These are phyloP conservation scores for Akanthomyces lecanii DNA, from an alignment of 2,329 filamentous ascomycete genomes.

Conservation along the genomic window DNA sequence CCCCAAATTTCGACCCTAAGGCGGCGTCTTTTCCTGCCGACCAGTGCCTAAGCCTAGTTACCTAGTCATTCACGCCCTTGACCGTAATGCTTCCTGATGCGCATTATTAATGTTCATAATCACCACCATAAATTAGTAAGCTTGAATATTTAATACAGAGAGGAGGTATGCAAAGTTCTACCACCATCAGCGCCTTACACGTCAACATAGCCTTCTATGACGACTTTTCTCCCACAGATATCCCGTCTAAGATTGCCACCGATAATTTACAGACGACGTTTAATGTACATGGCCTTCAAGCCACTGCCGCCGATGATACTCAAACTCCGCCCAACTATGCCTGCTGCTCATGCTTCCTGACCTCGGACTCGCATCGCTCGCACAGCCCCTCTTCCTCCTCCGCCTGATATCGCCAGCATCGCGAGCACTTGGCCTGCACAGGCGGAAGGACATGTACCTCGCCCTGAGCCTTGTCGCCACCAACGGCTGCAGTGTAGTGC, in stretches of 20 bases:
- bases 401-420: slow-evolving; percentile 88
- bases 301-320: not conserved
- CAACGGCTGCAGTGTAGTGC: slow-evolving; percentile 41
- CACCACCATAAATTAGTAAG: not conserved
- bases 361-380: slow-evolving; percentile 64
- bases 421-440: slow-evolving; percentile 64
- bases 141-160: not conserved
- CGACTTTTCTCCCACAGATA: not conserved
- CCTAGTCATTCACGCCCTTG: not conserved
- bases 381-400: slow-evolving; percentile 64
- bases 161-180: not conserved
- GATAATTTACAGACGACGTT: not conserved
- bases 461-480: slow-evolving; percentile 34
- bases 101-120: not conserved
- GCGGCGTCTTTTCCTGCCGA: not conserved
- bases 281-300: not conserved
- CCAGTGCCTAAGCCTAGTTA: too few relatives aligned
- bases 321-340: not conserved
- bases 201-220: not conserved
- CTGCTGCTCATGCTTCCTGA: slow-evolving; percentile 30
- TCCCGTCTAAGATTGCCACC: not conserved
- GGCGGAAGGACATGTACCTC: slow-evolving; percentile 47
- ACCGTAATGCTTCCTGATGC: not conserved
- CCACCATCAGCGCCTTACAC: not conserved
- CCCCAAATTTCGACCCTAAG: not conserved